Evolutionary conservation across 495 filamentous ascomycete genomes (phyloP).

Genomic region (Aspergillus panamensis): DNA sequence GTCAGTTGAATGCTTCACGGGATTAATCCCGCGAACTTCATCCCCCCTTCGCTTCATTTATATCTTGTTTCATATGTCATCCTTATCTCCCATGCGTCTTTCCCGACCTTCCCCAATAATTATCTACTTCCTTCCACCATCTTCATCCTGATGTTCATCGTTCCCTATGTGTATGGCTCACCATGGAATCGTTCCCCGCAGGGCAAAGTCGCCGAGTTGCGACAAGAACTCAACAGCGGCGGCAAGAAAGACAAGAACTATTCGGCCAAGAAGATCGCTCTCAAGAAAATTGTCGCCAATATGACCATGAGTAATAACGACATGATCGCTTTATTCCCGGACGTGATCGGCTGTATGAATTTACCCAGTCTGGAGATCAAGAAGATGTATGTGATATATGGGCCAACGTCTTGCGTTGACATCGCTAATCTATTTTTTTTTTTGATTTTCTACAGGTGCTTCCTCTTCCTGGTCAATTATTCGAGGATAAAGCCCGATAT

Average conservation of each 20-base stretch:
- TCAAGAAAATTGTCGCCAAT: slow-evolving; percentile 99
- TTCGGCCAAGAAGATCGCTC: slow-evolving; percentile 92
- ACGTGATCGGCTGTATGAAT: slow-evolving; percentile 92
- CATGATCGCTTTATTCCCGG: slow-evolving; percentile 96
- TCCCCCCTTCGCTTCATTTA: slow-evolving; percentile 8
- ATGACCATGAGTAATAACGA: slow-evolving; percentile 99
- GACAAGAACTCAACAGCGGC: slow-evolving; percentile 86
- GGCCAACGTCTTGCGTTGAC: not conserved
- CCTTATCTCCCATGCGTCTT: not conserved
- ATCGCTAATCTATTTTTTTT: slow-evolving; percentile 21
- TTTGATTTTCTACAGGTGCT: slow-evolving; percentile 64
- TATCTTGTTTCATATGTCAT: not conserved
- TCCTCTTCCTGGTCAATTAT: slow-evolving; percentile 96
- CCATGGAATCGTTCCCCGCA: slow-evolving; percentile 49
- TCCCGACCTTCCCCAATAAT: slow-evolving; percentile 2
- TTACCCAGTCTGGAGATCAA: slow-evolving; percentile 95
- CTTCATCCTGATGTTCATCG: slow-evolving; percentile 29
- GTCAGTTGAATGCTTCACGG: not conserved
- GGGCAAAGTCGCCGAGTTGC: slow-evolving; percentile 98
- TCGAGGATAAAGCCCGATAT: slow-evolving; percentile 91
- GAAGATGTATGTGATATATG: slow-evolving; percentile 74
- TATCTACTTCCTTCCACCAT: slow-evolving; percentile 19
- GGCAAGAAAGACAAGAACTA: slow-evolving; percentile 99
- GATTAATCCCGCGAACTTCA: slow-evolving; percentile 9
- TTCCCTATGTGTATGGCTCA: slow-evolving; percentile 39